These are phyloP conservation scores for Rubroshorea leprosula DNA, from an alignment of 345 rosid genomes.

Conservation along the genomic window DNA sequence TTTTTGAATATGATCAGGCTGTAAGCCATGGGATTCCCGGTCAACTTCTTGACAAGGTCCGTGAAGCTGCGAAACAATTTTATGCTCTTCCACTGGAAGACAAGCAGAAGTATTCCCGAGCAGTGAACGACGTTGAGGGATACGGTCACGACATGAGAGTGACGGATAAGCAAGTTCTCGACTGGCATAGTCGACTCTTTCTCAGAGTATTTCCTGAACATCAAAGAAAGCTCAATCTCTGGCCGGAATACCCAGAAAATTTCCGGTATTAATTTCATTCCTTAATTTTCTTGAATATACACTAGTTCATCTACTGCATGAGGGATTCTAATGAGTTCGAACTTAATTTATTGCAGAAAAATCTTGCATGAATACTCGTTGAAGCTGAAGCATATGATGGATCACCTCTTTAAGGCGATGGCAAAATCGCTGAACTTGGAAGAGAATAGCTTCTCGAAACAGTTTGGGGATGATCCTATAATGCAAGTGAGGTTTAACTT, in stretches of 20 bases:
- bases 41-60: slow-evolving; percentile 38
- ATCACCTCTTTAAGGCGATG: slow-evolving; percentile 38
- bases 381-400: slow-evolving; percentile 25
- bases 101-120: slow-evolving; percentile 33
- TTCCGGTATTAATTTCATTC: slow-evolving; percentile 27
- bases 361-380: slow-evolving; percentile 25
- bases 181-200: slow-evolving; percentile 41
- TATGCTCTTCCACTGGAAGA: slow-evolving; percentile 36
- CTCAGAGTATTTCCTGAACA: slow-evolving; percentile 40
- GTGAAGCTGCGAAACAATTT: slow-evolving; percentile 28
- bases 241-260: slow-evolving; percentile 42
- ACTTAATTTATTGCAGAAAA: slow-evolving; percentile 29
- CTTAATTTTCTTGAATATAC: too few relatives aligned
- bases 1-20: slow-evolving; percentile 18
- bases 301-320: too few relatives aligned
- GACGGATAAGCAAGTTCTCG: slow-evolving; percentile 34
- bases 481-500: slow-evolving; percentile 45
- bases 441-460: slow-evolving; percentile 34
- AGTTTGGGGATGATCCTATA: slow-evolving; percentile 29
- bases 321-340: too few relatives aligned
- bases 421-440: slow-evolving; percentile 34
- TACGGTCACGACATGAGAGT: slow-evolving; percentile 42
- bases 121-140: slow-evolving; percentile 34
- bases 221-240: slow-evolving; percentile 31
- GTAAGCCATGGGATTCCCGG: slow-evolving; percentile 41